Base-by-base conservation (phyloP, 202 grass and related monocot species). In the Elaeis oleifera region DNA sequence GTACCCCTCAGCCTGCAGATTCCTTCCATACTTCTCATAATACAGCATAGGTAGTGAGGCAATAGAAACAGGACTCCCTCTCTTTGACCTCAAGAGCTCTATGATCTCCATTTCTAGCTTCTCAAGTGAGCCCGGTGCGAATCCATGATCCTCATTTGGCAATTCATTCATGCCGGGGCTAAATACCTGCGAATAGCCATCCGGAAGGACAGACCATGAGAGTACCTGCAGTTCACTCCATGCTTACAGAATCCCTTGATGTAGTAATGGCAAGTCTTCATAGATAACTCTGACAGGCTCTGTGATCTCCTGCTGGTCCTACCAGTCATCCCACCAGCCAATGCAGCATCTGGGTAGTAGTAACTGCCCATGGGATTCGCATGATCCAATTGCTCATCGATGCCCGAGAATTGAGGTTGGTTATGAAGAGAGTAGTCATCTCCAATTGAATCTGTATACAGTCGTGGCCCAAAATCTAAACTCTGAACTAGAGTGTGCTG, bases 101-200 rank as follows among this genome's bases (percentile, higher is more conserved):
- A 72, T 76, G 14, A 90, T 84, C 67, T 90, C 69, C 54, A 72
- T 69, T 59, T 90, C 90, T 26, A 95, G 53, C 39, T 70, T 80
- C 50, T 32, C 64, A 18, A 83, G 61, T 73, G 73, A 60, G 49
- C 7, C 70, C 16, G 54, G 25, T 22, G 56, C 51, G 1, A 59
- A 13, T 17, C 18, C 28, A 55, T 29, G 51, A 18, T 69, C 69
- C 3, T 67, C 32, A 23, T 56, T 31, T 7, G 3, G 27, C 4
- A 20, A 56, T 16, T 68, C 53, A 16, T 19, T 55, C 26, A 56
- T 36, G 18, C 22, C 53, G 65, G 28, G 14, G 53, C 27, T 23
- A 21, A 56, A 56, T 16, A 9, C 52, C 7, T 68, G 18, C 31
- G 44, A 58, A 54, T 54, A 56, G 16, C 70, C 59, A 19, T 85